Base-by-base conservation (phyloP, 345 rosid species). In the Schrenkiella parvula region DNA sequence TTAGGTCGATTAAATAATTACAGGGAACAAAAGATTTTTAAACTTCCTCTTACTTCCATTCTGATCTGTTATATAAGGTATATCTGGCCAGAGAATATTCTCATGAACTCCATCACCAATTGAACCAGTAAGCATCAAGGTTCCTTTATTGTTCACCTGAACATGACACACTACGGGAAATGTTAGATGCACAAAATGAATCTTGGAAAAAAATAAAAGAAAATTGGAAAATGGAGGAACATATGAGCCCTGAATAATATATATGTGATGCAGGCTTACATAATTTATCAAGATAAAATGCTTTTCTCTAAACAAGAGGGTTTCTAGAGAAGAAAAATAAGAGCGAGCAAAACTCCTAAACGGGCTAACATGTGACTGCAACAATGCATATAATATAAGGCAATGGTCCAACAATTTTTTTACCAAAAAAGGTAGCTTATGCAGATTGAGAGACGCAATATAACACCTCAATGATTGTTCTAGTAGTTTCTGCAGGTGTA, bases 381-480 rank as follows among this genome's bases (percentile, higher is more conserved):
- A 26, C 66, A 38, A 73, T 25, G 64, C 29, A 42, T 43, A 58
- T 26, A 53, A 18, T 12, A 14, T 61, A 48, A 35, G 63, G 11
- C 58, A 77, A 37, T 28, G 54, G 56, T 17, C 37, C 43, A 25
- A 65, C 5, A 46, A 59, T 2, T 4, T 8, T 35, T 17, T 50
- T 19, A 43, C 41, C 41, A n/a, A 68, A 46, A 6, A 4, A 38
- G 47, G n/a, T 55, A 61, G 48, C 15, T 64, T 29, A 53, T 41
- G 38, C 35, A 21, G 56, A 58, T 58, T 32, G 76, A 52, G 71
- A 75, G 54, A 79, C 63, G 72, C 61, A 77, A 76, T 66, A 61
- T 80, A 64, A 84, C 88, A 95, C 99, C 99, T 95, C 95, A 9
- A 89, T 86, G 59, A 89, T 75, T 13, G 97, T 91, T 85, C 96